Evolutionary conservation across 192 early-diverging fungal species (phyloP).

Genomic region (Backusella tuberculispora): DNA sequence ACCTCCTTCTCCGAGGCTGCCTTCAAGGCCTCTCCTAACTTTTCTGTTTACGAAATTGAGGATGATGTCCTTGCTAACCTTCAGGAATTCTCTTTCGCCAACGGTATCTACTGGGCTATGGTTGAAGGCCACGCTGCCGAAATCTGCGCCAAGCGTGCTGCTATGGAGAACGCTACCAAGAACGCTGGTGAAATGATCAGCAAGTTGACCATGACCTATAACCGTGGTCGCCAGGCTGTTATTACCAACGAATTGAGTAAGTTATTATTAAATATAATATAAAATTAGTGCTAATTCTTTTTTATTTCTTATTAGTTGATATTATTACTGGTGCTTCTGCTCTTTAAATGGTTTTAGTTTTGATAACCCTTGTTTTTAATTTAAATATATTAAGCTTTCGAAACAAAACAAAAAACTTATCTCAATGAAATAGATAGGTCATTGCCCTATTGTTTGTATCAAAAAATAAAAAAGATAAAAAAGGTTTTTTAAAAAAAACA

Average conservation of each 20-base stretch:
- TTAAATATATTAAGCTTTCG: conserved; percentile 10
- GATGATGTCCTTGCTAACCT: conserved; percentile 86
- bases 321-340: conserved; percentile 97
- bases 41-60: conserved; percentile 91
- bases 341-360: conserved; percentile 57
- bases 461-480: conserved; percentile 13
- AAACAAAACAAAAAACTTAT: background rate
- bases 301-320: conserved; percentile 58
- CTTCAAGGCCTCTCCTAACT: conserved; percentile 75
- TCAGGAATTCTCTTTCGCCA: conserved; percentile 93
- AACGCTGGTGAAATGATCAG: conserved; percentile 99
- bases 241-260: conserved; percentile 96
- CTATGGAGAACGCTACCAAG: conserved; percentile 99
- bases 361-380: conserved; percentile 10
- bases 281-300: background rate
- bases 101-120: conserved; percentile 93
- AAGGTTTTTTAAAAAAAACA: conserved; percentile 10
- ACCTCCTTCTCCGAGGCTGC: conserved; percentile 66
- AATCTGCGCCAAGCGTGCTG: conserved; percentile 94
- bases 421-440: conserved; percentile 16
- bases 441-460: conserved; percentile 13
- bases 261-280: conserved; percentile 22
- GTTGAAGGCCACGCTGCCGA: conserved; percentile 97
- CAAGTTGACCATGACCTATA: conserved; percentile 94
- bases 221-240: conserved; percentile 95